Evolutionary conservation across 768 basidiomycete species (phyloP).

Genomic region (Kwoniella mangroviensis): DNA sequence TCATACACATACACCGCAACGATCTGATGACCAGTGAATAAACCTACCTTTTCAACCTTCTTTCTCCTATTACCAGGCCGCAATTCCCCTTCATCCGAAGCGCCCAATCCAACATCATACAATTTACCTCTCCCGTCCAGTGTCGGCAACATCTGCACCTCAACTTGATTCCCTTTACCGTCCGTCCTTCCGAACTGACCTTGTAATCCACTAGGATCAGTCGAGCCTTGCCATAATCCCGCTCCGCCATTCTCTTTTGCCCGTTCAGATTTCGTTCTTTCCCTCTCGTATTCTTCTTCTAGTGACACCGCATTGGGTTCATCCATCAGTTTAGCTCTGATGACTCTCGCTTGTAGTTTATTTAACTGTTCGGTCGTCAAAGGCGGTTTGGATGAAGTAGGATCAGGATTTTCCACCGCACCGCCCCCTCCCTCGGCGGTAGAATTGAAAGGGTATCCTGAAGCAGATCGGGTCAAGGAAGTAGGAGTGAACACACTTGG

Average conservation of each 20-base stretch:
- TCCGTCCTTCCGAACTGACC: conserved; percentile 46
- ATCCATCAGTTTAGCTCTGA: conserved; percentile 86
- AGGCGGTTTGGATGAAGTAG: conserved; percentile 48
- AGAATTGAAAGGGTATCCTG: conserved; percentile 43
- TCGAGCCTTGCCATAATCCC: conserved; percentile 60
- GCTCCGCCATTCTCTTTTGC: conserved; percentile 34
- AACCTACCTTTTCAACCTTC: conserved; percentile 72
- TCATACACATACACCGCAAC: background rate
- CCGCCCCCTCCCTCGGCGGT: conserved; percentile 10
- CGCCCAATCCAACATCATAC: conserved; percentile 84
- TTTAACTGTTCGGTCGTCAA: conserved; percentile 69
- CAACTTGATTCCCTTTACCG: conserved; percentile 62
- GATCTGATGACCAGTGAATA: background rate
- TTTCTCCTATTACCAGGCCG: conserved; percentile 72
- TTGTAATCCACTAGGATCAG: conserved; percentile 48
- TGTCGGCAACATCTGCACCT: conserved; percentile 85
- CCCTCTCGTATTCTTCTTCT: conserved; percentile 83
- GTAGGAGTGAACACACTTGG: conserved; percentile 85
- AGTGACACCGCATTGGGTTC: conserved; percentile 75
- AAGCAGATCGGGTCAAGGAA: conserved; percentile 29
- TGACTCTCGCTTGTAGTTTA: conserved; percentile 86
- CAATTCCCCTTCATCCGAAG: conserved; percentile 63
- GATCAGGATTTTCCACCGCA: conserved; percentile 19
- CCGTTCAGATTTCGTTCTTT: conserved; percentile 61
- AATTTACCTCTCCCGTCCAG: conserved; percentile 79